Base-by-base conservation (phyloP, 2,329 filamentous ascomycete genomes). In the Venturia pyrina region DNA sequence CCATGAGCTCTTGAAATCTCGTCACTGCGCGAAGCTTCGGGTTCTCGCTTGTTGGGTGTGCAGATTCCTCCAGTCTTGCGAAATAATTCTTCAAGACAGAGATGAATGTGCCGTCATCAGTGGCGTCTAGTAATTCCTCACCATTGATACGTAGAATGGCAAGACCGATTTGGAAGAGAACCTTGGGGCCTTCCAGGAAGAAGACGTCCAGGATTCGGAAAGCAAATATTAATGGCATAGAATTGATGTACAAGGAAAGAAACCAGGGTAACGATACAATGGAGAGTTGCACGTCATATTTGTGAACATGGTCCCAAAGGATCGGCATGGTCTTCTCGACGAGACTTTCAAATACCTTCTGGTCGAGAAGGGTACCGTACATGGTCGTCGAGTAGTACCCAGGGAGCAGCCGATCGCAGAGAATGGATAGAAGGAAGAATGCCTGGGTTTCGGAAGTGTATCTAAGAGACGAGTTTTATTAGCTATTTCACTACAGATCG, bases 321-420 rank as follows among this genome's bases (percentile, higher is more conserved):
- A 99, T 89, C 1, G 95, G 95, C 93, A 99, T 98, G 1, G 95
- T 99, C 79, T 91, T 95, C 76, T 99, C 95, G n/a, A 99, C 95
- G 4, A 99, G 82, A 2, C 90, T 96, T 78, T 99, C 95, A 72
- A 99, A 99, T 17, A 99, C 95, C 70, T 95, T 91, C 73, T 99
- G 95, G 73, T 99, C 95, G 48, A 99, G 84, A 5, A 99, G 82
- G 0, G 95, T 99, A 70, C 95, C 95, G 77, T 99, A 99, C 95
- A 99, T 99, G 69, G 96, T 99, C 21, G 90, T 96, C 5, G 93
- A 98, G 77, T 99, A 99, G 79, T 99, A 99, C 5, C 95, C 95
- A 0, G 95, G 95, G 3, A 98, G 85, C 1, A 99, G 82, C 60
- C 93, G 88, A 75, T 98, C 93, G 79, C 95, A 99, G 19, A 99